Conservation (phyloP, 2,329 filamentous ascomycete species). For the Hypocreales sp. region DNA sequence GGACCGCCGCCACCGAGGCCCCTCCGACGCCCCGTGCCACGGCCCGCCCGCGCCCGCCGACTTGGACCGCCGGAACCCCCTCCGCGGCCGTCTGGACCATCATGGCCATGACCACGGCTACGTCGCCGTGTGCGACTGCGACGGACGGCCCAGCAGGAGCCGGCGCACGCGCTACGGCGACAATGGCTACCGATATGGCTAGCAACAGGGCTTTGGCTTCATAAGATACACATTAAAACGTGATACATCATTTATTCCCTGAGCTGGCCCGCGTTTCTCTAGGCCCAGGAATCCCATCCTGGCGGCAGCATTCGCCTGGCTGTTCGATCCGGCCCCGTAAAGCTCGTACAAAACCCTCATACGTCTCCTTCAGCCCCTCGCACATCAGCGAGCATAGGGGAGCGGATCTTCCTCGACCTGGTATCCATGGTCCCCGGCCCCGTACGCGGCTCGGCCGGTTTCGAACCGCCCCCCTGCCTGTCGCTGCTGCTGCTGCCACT, state of each 20-base stretch:
- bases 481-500: not conserved
- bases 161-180: conserved; percentile 10
- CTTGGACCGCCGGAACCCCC: conserved; percentile 4
- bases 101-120: conserved; percentile 12
- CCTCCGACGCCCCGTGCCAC: too few species aligned
- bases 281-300: too few species aligned
- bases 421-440: not conserved
- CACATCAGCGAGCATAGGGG: conserved; percentile 2
- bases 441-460: not conserved
- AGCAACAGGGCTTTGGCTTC: too few species aligned
- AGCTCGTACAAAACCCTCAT: too few species aligned
- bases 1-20: conserved; percentile 18
- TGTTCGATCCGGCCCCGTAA: too few species aligned
- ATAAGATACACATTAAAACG: too few species aligned
- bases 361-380: too few species aligned
- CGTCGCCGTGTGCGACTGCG: conserved; percentile 13
- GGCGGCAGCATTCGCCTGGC: too few species aligned
- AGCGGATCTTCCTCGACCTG: conserved; percentile 1
- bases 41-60: too few species aligned
- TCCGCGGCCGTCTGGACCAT: conserved; percentile 7
- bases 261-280: too few species aligned
- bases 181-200: conserved; percentile 7
- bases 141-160: conserved; percentile 8
- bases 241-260: too few species aligned
- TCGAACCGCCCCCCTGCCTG: not conserved